Evolutionary conservation across 805 yeast genomes (phyloP), one percentile per base, ranked within the genome.

Genomic region (Clavispora phyllophila): DNA sequence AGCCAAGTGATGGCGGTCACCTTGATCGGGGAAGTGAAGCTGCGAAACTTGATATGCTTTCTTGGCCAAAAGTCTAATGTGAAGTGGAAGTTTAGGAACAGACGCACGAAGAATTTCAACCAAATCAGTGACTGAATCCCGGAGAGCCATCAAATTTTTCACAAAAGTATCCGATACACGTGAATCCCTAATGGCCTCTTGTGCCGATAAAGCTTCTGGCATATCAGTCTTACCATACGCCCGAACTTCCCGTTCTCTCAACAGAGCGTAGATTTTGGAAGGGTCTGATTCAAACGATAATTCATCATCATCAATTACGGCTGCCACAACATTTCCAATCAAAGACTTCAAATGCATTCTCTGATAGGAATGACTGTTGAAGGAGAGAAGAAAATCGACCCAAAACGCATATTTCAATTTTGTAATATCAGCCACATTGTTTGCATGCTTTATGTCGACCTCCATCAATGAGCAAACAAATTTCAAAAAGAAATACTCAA

Each of bases 201-300:
- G 83, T 0, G 85, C 81, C 4, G 79, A 57, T 3, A 73, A 44
- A 4, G 39, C 57, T 17, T 69, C 60, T 2, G 66, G 54, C 44
- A 61, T 60, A 9, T 46, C 63, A 57, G 68, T 60, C 54, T 64
- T 45, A 1, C 73, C 72, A 29, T 60, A 48, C 1, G 65, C 52
- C 42, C 55, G 60, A 39, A 63, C 52, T 18, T 72, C 76, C 25
- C 55, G 58, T 12, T 66, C 66, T 17, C 64, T 54, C n/a, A 81
- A 47, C 2, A 51, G 55, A 23, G 59, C 54, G 56, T 76, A 76
- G 22, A 86, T 82, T 13, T 65, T 62, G 2, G 76, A 58, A 2
- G 98, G 98, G 58, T 89, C 87, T 42, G 90, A 79, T 56, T 90
- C 96, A 49, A 88, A 79, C 42, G 82, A 81, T 9, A 82, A 58